These are phyloP conservation scores for Vanrija humicola DNA, from an alignment of 1,284 basidiomycete genomes.

Conservation along the genomic window DNA sequence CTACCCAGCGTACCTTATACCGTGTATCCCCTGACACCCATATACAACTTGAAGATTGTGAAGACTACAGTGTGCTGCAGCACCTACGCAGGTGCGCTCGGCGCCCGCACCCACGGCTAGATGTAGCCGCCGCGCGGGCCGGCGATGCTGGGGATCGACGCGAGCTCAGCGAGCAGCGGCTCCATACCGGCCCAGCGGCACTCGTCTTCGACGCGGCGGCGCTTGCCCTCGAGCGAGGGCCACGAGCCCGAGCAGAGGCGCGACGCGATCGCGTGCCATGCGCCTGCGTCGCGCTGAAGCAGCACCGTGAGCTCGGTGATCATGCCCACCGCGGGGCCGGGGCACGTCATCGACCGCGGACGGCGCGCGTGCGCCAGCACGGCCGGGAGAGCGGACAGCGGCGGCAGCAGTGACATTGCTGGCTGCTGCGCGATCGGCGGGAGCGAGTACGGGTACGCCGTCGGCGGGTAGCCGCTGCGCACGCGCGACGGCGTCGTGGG, in stretches of 20 bases:
- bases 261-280: slow-evolving; percentile 29
- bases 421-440: too few relatives aligned
- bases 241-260: slow-evolving; percentile 25
- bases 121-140: slow-evolving; percentile 3
- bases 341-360: slow-evolving; percentile 10
- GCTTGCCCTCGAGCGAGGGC: slow-evolving; percentile 12
- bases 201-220: slow-evolving; percentile 23
- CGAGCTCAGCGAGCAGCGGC: slow-evolving; percentile 15
- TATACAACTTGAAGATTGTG: too few relatives aligned
- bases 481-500: too few relatives aligned
- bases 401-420: slow-evolving; percentile 2
- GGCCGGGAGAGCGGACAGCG: slow-evolving; percentile 12
- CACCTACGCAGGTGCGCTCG: too few relatives aligned
- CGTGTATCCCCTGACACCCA: too few relatives aligned
- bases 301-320: slow-evolving; percentile 23
- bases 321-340: slow-evolving; percentile 1
- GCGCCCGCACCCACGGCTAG: background rate
- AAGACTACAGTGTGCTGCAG: too few relatives aligned
- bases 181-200: slow-evolving; percentile 26
- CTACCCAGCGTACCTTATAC: too few relatives aligned
- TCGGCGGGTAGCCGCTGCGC: too few relatives aligned
- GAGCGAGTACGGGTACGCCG: too few relatives aligned
- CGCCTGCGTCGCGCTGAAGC: slow-evolving; percentile 25
- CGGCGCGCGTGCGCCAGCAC: slow-evolving; percentile 8
- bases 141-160: background rate